Base-by-base conservation (phyloP, 495 filamentous ascomycete genomes). In the Aspergillus taichungensis region DNA sequence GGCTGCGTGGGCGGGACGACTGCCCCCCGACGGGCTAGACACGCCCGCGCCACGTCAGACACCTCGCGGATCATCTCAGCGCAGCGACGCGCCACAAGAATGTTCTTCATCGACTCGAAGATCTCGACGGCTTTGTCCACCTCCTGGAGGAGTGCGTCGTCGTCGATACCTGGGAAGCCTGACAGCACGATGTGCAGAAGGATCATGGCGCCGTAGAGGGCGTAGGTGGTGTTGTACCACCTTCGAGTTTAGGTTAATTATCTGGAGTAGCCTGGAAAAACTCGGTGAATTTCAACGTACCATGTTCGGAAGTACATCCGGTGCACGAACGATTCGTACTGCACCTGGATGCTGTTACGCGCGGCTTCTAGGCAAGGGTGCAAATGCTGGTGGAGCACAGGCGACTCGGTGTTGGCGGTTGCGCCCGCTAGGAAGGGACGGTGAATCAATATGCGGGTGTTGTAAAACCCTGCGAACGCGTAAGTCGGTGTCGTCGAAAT, bases 181-280 rank as follows among this genome's bases (percentile, higher is more conserved):
- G 62, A 29, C 48, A 60, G 31, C 50, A 61, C 6, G 43, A 55
- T 6, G 51, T 46, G 30, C 30, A 46, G 11, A 46, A 60, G 12
- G 46, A 57, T 47, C 58, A 61, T 61, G 37, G 52, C 50, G 29
- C 52, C 54, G 38, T 61, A 58, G 12, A 58, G 48, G 14, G 55
- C 55, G 45, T 61, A 61, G 32, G 58, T 58, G 32, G 55, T 61
- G 30, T 56, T 61, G 34, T 58, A 61, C 58, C 57, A 61, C 57
- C 57, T 61, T 40, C 12, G 10, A 7, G 8, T 12, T 31, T 33
- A 18, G 2, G 13, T 43, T 14, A n/a, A 37, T 31, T 18, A 46
- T 12, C 14, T 29, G 18, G 6, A 30, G 12, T 5, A 8, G 29
- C 12, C 39, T 13, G 11, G 33, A 36, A 33, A 27, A 31, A 7